Evolutionary conservation across 768 basidiomycete species (phyloP).

Genomic region (Agrocybe chaxingu): DNA sequence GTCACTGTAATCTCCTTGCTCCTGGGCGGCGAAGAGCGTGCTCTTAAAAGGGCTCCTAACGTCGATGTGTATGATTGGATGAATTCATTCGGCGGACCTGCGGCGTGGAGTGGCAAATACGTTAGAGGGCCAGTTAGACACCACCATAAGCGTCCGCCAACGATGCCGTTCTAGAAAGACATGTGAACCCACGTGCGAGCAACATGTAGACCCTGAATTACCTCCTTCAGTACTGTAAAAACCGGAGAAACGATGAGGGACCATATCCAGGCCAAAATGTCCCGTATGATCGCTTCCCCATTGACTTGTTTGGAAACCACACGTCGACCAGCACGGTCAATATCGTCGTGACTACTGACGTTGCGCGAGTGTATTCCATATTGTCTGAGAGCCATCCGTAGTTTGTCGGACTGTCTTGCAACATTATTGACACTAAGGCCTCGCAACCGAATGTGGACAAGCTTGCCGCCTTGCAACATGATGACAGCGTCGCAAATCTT

Average conservation of each 20-base stretch:
- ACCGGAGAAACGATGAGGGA: constrained; percentile 9
- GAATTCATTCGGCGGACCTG: constrained; percentile 9
- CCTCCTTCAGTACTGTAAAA: constrained; percentile 6
- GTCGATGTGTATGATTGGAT: constrained; percentile 16
- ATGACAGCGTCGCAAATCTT: constrained; percentile 13
- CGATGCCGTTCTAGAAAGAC: constrained; percentile 8
- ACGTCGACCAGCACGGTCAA: constrained; percentile 6
- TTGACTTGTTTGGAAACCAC: background rate
- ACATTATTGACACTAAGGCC: constrained; percentile 1
- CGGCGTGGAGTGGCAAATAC: constrained; percentile 16
- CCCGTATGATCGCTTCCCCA: constrained; percentile 4
- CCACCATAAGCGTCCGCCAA: constrained; percentile 16
- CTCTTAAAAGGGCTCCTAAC: constrained; percentile 8
- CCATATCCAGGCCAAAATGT: constrained; percentile 14
- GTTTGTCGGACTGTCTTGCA: constrained; percentile 1
- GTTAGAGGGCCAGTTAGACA: constrained; percentile 11
- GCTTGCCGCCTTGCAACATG: background rate
- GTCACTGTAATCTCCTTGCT: background rate
- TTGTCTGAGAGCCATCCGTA: constrained; percentile 5
- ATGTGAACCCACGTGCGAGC: background rate
- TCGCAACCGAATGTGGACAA: constrained; percentile 4
- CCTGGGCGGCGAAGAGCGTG: background rate
- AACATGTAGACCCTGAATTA: background rate
- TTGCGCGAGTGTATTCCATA: constrained; percentile 10
- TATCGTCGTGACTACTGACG: background rate